Base-by-base conservation (phyloP, 225 moss, liverwort and hornwort genomes). In the Takakia lepidozioides region DNA sequence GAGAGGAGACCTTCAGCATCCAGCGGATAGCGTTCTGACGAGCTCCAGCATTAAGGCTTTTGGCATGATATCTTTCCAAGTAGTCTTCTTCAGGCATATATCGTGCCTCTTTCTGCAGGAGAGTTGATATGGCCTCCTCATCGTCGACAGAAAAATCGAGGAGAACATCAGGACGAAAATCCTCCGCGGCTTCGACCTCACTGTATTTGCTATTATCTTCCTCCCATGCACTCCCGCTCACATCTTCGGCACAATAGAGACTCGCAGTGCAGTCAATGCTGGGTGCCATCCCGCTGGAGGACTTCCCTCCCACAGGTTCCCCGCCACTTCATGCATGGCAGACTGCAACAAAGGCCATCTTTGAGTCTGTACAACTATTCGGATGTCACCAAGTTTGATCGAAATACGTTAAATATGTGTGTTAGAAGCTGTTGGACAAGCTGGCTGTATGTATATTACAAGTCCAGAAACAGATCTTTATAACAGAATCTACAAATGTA, bases 1-100 rank as follows among this genome's bases (percentile, higher is more conserved):
- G n/a, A n/a, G n/a, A n/a, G n/a, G n/a, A n/a, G n/a, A 98, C 95
- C 95, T 91, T 90, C 73, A 83, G 75, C 68, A 98, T 87, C 95
- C 95, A 98, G 46, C 49, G 69, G 56, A 98, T 84, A 25, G 84
- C 62, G 42, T 67, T 69, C 52, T 73, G 53, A 17, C 95, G 90
- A 30, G 82, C 82, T 53, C 62, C 80, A 9, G 56, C 62, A 55
- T 73, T 63, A 19, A 91, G 73, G 65, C 80, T 73, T 20, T 55
- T 63, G 51, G 47, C 59, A 10, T 58, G 79, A 64, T 82, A 72
- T 61, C 87, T 82, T 36, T 61, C 62, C 53, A 83, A 24, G 55
- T 98, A 98, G 65, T 87, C 76, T 30, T 64, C 58, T 45, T 91
- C 80, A 13, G 95, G 95, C 87, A 91, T 90, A 56, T 80, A 87